A percentile compares a stretch with the other conserved stretches of the same genome.
phyloP scores from a whole-genome alignment of 345 rosid species.

The Xanthoceras sorbifolium region DNA sequence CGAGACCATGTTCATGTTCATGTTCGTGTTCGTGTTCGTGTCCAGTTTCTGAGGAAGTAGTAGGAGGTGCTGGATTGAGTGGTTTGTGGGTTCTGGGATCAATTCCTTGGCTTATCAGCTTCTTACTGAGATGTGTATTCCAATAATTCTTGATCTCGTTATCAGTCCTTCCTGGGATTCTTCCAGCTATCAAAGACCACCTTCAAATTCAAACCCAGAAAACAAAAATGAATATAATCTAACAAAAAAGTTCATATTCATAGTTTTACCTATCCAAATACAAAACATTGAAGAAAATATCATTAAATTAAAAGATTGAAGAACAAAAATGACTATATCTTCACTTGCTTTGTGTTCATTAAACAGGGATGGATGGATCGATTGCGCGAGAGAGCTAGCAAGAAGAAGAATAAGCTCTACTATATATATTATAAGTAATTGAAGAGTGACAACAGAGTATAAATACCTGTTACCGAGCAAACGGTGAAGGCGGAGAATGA shows the following conservation, averaged over 20 bases:
- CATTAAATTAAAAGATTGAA: neutral
- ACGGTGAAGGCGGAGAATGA: conserved; percentile 91
- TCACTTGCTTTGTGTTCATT: neutral
- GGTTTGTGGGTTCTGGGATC: conserved; percentile 88
- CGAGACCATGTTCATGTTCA: conserved; percentile 11
- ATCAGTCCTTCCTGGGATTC: conserved; percentile 88
- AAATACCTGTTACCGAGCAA: conserved; percentile 61
- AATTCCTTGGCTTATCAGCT: conserved; percentile 75
- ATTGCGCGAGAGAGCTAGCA: too few relatives aligned
- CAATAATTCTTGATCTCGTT: conserved; percentile 93
- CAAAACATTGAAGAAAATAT: too few relatives aligned
- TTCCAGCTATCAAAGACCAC: conserved; percentile 90
- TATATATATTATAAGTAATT: neutral
- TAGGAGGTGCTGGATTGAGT: conserved; percentile 24
- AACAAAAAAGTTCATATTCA: too few relatives aligned
- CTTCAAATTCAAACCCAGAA: conserved; percentile 28
- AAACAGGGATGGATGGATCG: neutral
- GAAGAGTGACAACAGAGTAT: too few relatives aligned
- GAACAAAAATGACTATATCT: too few relatives aligned
- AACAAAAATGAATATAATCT: too few relatives aligned
- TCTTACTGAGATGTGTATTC: conserved; percentile 84
- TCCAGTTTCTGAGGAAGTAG: neutral
- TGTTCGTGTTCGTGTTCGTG: neutral
- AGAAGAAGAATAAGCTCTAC: neutral
- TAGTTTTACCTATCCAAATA: too few relatives aligned